Evolutionary conservation across 352 stramenopile genomes (phyloP), one percentile per base, ranked within the genome.

Genomic region (Aphanomyces invadans): DNA sequence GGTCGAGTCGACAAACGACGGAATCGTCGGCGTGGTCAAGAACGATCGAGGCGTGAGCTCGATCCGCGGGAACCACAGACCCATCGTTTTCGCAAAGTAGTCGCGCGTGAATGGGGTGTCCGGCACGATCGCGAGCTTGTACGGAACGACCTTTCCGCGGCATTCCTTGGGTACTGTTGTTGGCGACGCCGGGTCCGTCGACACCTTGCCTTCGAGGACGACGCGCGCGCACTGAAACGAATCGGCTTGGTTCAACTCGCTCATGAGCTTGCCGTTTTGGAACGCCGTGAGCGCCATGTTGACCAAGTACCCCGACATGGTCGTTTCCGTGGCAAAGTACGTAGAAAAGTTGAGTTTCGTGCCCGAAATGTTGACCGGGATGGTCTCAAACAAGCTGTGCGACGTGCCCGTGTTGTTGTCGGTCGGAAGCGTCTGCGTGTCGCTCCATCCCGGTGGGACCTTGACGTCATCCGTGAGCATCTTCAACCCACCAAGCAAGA

Each of bases 361-460:
- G 49, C 23, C 23, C 7, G 33, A 19, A 7, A 29, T 49, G 7
- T 10, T 33, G 1, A 67, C 5, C 15, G 11, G 46, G n/a, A 12
- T 53, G 3, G 62, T 62, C 26, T 32, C 51, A 26, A 51, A 67
- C 7, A 67, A 33, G 49, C 68, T 74, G 62, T 74, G 77, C 0
- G 71, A 75, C 29, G 51, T 72, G 25, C 62, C 48, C 2, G 46
- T 29, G 7, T 53, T 73, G 32, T 65, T 54, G 12, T 69, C 26
- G 19, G 19, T 33, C 0, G 54, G n/a, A 0, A 17, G 17, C 11
- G 46, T 71, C 2, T 51, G 59, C 0, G 57, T 74, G 17, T 75
- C 76, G 38, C 80, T 88, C 76, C 74, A 90, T n/a, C 80, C 84
- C 0, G 77, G 51, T 0, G 81, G 80, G 9, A 92, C 79, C 15